Percentiles rank a stretch among this genome's conserved stretches.
Evolutionary conservation across 2,329 filamentous ascomycete genomes (phyloP).

Genomic region (Fusarium palustre): DNA sequence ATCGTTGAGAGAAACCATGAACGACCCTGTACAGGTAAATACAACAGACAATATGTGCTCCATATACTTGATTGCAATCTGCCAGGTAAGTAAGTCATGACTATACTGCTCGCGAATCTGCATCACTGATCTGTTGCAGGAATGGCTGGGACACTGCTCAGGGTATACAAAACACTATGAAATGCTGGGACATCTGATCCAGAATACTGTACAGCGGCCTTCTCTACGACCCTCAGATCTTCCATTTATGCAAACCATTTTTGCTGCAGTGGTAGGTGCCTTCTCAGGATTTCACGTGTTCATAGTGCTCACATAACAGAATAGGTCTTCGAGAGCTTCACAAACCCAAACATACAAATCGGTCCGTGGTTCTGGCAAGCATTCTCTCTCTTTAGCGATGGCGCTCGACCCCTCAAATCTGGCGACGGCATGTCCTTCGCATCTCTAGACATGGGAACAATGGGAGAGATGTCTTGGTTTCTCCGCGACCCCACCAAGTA

Average conservation of each 20-base stretch:
- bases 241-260: constrained; percentile 1
- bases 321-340: constrained; percentile 21
- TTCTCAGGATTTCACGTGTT: background rate
- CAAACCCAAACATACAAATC: background rate
- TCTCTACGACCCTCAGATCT: background rate
- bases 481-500: constrained; percentile 1
- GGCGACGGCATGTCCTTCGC: constrained; percentile 1
- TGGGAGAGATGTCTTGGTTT: constrained; percentile 9
- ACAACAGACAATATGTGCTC: constrained; percentile 19
- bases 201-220: background rate
- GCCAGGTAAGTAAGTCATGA: background rate
- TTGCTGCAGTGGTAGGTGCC: background rate
- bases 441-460: background rate
- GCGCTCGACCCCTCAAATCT: background rate
- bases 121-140: background rate
- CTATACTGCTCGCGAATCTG: rapidly evolving
- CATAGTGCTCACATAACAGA: rapidly evolving
- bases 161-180: constrained; percentile 2
- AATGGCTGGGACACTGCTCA: constrained; percentile 1
- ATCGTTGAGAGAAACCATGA: constrained; percentile 1
- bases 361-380: constrained; percentile 27
- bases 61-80: constrained; percentile 10
- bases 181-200: background rate
- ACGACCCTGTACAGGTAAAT: background rate
- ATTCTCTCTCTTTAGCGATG: rapidly evolving